Evolutionary conservation across 2,329 filamentous ascomycete genomes (phyloP).

Genomic region (Xylariaceae sp.): DNA sequence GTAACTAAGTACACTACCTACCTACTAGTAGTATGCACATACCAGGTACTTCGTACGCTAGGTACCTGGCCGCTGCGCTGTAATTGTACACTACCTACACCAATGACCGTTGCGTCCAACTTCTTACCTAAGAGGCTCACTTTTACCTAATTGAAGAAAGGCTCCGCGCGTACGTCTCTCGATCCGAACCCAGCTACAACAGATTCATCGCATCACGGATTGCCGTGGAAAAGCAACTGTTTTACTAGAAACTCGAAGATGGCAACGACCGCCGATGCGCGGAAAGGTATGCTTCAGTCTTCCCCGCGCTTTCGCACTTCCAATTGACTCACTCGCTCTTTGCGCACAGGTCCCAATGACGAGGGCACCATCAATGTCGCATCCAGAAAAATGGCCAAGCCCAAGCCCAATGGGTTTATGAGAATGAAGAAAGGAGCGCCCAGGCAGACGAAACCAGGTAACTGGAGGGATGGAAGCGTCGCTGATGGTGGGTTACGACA

Average conservation of each 20-base stretch:
- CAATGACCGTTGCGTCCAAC: neutral
- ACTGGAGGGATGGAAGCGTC: constrained; percentile 66
- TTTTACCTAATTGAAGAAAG: neutral
- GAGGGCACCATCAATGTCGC: constrained; percentile 61
- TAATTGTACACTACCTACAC: too few relatives aligned
- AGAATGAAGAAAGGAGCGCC: constrained; percentile 61
- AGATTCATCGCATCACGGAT: neutral
- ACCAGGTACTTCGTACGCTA: neutral
- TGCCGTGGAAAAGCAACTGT: neutral
- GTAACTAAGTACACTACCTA: neutral
- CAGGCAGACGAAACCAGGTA: constrained; percentile 63
- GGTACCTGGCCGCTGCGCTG: neutral
- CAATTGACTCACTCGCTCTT: constrained; percentile 15
- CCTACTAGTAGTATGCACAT: neutral
- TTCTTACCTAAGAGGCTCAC: neutral
- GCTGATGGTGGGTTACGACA: constrained; percentile 51
- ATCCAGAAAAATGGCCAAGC: constrained; percentile 50
- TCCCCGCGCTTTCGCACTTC: constrained; percentile 2
- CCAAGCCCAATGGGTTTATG: constrained; percentile 45
- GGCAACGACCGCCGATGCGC: constrained; percentile 28
- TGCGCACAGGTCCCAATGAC: constrained; percentile 41
- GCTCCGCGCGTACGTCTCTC: neutral
- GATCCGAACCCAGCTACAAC: neutral
- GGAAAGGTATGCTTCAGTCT: constrained; percentile 25
- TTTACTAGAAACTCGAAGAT: constrained; percentile 14